Evolutionary conservation across 345 rosid genomes (phyloP).

Genomic region (Atalantia buxifolia): DNA sequence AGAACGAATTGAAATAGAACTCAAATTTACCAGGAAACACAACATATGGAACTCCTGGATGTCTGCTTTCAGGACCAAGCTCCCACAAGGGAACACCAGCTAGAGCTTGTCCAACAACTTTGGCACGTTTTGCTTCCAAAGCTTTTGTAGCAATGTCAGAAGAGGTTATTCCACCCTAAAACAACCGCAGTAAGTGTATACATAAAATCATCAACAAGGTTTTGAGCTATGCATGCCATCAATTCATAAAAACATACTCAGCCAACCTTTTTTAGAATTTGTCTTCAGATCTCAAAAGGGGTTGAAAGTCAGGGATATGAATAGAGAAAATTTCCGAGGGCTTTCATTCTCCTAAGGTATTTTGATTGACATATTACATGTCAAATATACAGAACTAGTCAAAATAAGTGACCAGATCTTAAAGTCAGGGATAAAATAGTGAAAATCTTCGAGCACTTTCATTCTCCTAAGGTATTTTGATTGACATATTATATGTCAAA

Average conservation of each 20-base stretch:
- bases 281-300: background rate
- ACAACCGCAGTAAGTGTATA: background rate
- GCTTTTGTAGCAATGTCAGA: conserved; percentile 99
- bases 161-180: conserved; percentile 94
- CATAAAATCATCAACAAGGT: background rate
- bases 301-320: background rate
- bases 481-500: background rate
- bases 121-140: conserved; percentile 80
- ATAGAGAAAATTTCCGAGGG: background rate
- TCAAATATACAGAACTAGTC: background rate
- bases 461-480: background rate
- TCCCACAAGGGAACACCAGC: conserved; percentile 97
- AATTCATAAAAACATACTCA: no score
- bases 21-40: conserved; percentile 81
- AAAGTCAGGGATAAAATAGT: background rate
- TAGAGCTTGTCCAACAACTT: conserved; percentile 88
- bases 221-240: background rate
- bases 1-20: background rate
- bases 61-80: conserved; percentile 95
- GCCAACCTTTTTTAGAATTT: background rate
- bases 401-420: background rate
- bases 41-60: conserved; percentile 94
- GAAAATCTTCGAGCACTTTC: background rate
- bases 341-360: background rate
- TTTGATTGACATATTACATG: background rate